Conservation (phyloP, 768 basidiomycete genomes). For the Leccinum disarticulatum region DNA sequence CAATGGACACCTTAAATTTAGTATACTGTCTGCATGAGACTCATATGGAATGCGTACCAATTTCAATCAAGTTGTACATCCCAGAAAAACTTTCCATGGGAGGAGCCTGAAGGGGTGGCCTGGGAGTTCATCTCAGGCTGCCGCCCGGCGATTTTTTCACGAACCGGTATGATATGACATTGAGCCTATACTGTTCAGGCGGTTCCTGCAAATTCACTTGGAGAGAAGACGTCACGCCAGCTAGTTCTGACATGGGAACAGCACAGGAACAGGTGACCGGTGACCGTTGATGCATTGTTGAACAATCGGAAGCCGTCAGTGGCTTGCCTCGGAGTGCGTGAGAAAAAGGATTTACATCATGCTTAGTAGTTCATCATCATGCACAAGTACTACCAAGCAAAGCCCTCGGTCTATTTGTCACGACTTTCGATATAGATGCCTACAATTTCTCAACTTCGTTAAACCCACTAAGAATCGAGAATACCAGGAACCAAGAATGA, state of each 20-base stretch:
- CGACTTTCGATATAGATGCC: no score
- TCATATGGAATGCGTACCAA: neutral
- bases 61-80: neutral
- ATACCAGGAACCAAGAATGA: conserved; percentile 39
- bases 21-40: neutral
- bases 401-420: no score
- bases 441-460: neutral
- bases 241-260: neutral
- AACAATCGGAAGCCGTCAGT: no score
- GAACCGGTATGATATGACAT: neutral
- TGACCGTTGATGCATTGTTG: neutral
- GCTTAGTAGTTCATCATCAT: no score
- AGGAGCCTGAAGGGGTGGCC: no score
- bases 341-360: no score
- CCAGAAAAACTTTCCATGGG: neutral
- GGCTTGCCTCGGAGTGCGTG: no score
- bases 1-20: no score
- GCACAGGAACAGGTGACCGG: neutral
- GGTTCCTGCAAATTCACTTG: neutral
- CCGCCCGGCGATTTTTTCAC: neutral
- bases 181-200: neutral
- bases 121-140: neutral
- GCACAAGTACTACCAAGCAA: no score
- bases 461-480: neutral
- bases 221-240: neutral